Conservation (phyloP, 2,329 filamentous ascomycete genomes). For the Xylariaceae sp. region DNA sequence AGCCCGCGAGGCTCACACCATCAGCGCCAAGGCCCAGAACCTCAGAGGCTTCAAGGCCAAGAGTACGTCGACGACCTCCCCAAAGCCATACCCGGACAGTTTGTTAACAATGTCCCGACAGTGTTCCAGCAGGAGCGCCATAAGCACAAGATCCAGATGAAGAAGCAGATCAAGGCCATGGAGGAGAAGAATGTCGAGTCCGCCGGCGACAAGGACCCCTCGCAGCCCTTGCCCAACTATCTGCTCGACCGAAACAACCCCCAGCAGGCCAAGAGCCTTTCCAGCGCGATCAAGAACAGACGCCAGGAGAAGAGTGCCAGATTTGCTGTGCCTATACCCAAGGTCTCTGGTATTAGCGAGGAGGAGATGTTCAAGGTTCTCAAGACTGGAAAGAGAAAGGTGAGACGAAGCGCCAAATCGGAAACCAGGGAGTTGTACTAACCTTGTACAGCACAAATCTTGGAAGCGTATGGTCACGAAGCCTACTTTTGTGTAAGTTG, state of each 20-base stretch:
- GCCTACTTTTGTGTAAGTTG: neutral
- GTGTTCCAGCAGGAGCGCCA: slow-evolving; percentile 68
- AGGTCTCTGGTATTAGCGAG: slow-evolving; percentile 87
- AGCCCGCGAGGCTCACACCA: slow-evolving; percentile 85
- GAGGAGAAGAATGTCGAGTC: slow-evolving; percentile 96
- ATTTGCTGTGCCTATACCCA: slow-evolving; percentile 87
- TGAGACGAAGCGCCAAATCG: slow-evolving; percentile 61
- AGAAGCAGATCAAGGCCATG: slow-evolving; percentile 87
- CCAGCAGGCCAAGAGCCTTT: slow-evolving; percentile 63
- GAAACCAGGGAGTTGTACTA: slow-evolving; percentile 54
- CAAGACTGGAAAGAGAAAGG: slow-evolving; percentile 87
- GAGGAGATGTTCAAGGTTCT: slow-evolving; percentile 82
- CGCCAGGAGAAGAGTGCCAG: slow-evolving; percentile 88
- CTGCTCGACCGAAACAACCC: slow-evolving; percentile 77
- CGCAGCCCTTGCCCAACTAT: slow-evolving; percentile 84
- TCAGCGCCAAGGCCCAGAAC: slow-evolving; percentile 87
- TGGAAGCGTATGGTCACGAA: slow-evolving; percentile 2
- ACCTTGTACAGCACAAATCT: slow-evolving; percentile 43
- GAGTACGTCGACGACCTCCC: slow-evolving; percentile 59
- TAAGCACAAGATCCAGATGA: slow-evolving; percentile 98
- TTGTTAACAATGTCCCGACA: slow-evolving; percentile 1
- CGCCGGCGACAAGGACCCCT: slow-evolving; percentile 69
- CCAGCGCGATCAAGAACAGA: slow-evolving; percentile 92
- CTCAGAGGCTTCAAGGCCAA: slow-evolving; percentile 88
- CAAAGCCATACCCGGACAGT: neutral